Evolutionary conservation across 2,329 filamentous ascomycete species (phyloP), one percentile per base, ranked within the genome.

Genomic region (Orbilia oligospora): DNA sequence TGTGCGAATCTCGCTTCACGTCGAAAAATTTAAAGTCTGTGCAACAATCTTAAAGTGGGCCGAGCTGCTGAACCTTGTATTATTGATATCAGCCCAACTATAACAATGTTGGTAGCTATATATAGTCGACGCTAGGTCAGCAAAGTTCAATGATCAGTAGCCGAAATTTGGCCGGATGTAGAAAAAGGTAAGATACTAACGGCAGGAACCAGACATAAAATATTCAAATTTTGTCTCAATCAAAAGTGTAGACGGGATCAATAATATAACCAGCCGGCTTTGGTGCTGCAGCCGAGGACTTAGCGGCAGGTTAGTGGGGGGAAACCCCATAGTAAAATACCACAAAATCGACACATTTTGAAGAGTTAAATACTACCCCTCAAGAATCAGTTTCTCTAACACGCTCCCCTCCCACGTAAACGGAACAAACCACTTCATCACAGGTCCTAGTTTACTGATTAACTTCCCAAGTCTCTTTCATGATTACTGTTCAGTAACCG

Each of bases 21-120:
- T 48, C n/a, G n/a, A 20, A n/a, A n/a, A n/a, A n/a, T n/a, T n/a
- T n/a, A n/a, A n/a, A n/a, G 46, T 48, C 46, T 48, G 46, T 48
- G 46, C 46, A 20, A 44, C 38, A 44, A 30, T 30, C 27, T 3
- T 6, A 30, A 12, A 44, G 46, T 48, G 46, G 46, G 18, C 18
- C n/a, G n/a, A n/a, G n/a, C 8, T 1, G 3, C 46, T 48, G 2
- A 48, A 20, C 46, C 46, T 48, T 48, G 46, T 20, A 22, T 48
- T 48, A 48, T 48, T 48, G 46, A 48, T 48, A 48, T 48, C 46
- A 48, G 18, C n/a, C 18, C 46, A 48, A 48, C 16, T 48, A 48
- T 48, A 48, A 10, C 46, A 16, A 48, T 22, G 14, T 20, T 10
- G 46, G 3, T 36, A 22, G n/a, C 46, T 48, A 48, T 48, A 48